phyloP scores from a whole-genome alignment of 1,284 basidiomycete genomes.

The Ustilago shanxiensis region DNA sequence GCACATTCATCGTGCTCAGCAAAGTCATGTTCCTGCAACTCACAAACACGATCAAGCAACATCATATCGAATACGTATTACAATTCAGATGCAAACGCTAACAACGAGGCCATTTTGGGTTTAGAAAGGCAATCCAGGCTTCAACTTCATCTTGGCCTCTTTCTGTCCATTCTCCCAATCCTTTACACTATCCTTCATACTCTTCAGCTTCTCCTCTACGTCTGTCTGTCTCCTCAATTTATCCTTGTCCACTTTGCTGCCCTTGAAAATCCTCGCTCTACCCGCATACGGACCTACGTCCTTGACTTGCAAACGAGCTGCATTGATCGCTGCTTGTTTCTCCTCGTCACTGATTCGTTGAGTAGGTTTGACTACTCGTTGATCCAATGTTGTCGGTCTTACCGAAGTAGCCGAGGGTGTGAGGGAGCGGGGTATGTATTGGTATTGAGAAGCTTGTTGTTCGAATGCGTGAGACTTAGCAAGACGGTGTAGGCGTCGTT shows the following conservation, averaged over 20 bases:
- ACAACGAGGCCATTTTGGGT: not conserved
- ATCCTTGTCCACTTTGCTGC: conserved; percentile 48
- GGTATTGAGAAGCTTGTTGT: conserved; percentile 20
- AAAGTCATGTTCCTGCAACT: too few species aligned
- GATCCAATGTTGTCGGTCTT: conserved; percentile 5
- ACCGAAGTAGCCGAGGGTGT: not conserved
- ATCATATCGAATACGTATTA: not conserved
- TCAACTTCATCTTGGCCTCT: conserved; percentile 43
- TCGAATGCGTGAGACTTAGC: conserved; percentile 29
- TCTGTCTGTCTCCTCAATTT: conserved; percentile 19
- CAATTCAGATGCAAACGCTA: not conserved
- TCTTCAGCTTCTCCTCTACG: conserved; percentile 31
- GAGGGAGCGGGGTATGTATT: conserved; percentile 20
- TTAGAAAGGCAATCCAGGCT: conserved; percentile 49
- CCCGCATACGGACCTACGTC: conserved; percentile 55
- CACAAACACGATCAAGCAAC: not conserved
- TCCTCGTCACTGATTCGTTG: conserved; percentile 21
- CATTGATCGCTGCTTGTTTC: conserved; percentile 21
- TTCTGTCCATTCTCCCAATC: conserved; percentile 49
- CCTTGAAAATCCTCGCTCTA: conserved; percentile 57
- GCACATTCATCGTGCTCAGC: too few species aligned
- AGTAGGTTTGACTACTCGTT: conserved; percentile 16
- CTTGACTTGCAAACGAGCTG: conserved; percentile 26
- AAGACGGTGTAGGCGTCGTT: conserved; percentile 29
- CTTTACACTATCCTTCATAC: conserved; percentile 43